Conservation (phyloP, 2,329 filamentous ascomycete genomes). For the Pestalotiopsis sp. region DNA sequence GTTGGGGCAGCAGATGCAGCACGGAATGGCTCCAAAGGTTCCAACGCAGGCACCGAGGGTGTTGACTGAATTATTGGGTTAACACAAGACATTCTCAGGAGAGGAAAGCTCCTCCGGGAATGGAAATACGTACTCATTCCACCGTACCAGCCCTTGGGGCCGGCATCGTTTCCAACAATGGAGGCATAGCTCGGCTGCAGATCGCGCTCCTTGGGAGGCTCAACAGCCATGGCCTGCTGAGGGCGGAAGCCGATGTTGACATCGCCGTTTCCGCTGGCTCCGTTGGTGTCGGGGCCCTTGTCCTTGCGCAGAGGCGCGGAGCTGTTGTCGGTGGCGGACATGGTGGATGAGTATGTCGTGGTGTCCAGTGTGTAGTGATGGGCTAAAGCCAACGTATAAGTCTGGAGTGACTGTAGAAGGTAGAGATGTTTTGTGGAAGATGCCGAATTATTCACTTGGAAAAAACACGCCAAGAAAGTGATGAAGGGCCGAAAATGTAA, state of each 20-base stretch:
- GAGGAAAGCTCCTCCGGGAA: not conserved
- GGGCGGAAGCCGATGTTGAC: slow-evolving; percentile 46
- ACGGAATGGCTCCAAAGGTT: slow-evolving; percentile 82
- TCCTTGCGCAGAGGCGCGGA: slow-evolving; percentile 15
- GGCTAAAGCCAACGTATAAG: not conserved
- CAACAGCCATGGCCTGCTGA: slow-evolving; percentile 66
- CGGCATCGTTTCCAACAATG: slow-evolving; percentile 65
- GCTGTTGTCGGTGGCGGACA: slow-evolving; percentile 9
- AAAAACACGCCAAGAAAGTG: not conserved
- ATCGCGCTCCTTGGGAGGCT: slow-evolving; percentile 81
- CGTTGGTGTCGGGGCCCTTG: slow-evolving; percentile 26
- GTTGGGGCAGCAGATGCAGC: slow-evolving; percentile 91
- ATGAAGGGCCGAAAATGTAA: not conserved
- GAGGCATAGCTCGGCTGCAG: slow-evolving; percentile 81
- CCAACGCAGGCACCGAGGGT: slow-evolving; percentile 75
- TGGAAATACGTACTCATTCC: slow-evolving; percentile 69
- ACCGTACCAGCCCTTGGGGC: slow-evolving; percentile 86
- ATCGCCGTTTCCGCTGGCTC: slow-evolving; percentile 17
- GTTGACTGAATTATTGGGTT: slow-evolving; percentile 57
- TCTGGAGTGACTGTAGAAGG: not conserved
- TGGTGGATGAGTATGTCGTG: not conserved
- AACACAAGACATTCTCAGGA: not conserved
- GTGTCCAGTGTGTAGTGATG: not conserved
- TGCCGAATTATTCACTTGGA: not conserved
- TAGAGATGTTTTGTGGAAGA: not conserved